phyloP scores from a whole-genome alignment of 2,329 filamentous ascomycete genomes.

The Beauveria sp. region DNA sequence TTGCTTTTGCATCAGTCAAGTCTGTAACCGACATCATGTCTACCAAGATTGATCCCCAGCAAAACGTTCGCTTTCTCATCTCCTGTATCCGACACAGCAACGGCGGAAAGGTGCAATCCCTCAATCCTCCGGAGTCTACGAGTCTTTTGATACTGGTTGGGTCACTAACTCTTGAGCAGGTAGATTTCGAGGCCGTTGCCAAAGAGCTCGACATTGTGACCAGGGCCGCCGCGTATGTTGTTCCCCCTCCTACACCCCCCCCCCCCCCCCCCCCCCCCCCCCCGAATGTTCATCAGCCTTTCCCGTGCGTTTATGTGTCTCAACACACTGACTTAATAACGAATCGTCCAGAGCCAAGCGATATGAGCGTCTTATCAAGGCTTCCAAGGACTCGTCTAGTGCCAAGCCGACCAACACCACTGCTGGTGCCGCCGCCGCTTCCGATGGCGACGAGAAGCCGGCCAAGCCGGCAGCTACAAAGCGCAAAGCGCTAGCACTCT shows the following conservation, averaged over 20 bases:
- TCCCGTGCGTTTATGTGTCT: no score
- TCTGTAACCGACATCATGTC: slow-evolving; percentile 35
- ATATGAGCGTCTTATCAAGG: slow-evolving; percentile 59
- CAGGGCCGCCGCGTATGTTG: slow-evolving; percentile 61
- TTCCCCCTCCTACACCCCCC: no score
- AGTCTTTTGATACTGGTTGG: no score
- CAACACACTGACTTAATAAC: background rate
- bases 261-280: no score
- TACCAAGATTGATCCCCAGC: slow-evolving; percentile 37
- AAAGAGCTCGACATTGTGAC: slow-evolving; percentile 53
- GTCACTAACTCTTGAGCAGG: slow-evolving; percentile 32
- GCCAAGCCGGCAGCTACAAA: slow-evolving; percentile 1
- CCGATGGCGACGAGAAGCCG: slow-evolving; percentile 4
- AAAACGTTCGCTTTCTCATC: slow-evolving; percentile 58
- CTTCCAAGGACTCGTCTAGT: slow-evolving; percentile 37
- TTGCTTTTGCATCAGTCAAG: no score
- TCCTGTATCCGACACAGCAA: slow-evolving; percentile 55
- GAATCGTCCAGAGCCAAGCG: slow-evolving; percentile 49
- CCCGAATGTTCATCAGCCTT: no score
- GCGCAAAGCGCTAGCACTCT: slow-evolving; percentile 11
- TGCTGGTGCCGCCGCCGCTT: slow-evolving; percentile 7
- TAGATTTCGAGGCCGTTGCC: slow-evolving; percentile 59
- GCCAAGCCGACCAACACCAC: slow-evolving; percentile 6
- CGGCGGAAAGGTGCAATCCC: slow-evolving; percentile 46
- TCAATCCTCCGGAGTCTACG: background rate